phyloP scores from a whole-genome alignment of 2,329 filamentous ascomycete genomes.

The Cephalotrichum gorgonifer region DNA sequence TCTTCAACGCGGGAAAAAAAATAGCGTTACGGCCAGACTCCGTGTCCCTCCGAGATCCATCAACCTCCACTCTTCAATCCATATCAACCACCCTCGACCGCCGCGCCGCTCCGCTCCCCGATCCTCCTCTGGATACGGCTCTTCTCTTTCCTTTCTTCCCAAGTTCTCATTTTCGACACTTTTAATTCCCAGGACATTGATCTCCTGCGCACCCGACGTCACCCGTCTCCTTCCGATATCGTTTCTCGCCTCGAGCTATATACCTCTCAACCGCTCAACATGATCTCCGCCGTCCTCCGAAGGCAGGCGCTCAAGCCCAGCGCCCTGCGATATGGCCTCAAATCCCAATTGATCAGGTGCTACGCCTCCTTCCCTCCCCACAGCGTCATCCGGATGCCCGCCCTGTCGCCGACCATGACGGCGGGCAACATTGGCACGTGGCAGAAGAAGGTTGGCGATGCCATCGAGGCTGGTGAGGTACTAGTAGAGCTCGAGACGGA shows the following conservation, averaged over 20 bases:
- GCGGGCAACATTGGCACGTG: constrained; percentile 91
- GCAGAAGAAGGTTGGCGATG: constrained; percentile 95
- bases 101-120: background rate
- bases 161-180: background rate
- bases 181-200: background rate
- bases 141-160: background rate
- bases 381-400: constrained; percentile 94
- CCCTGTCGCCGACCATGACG: constrained; percentile 95
- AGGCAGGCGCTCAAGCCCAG: constrained; percentile 4
- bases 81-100: background rate
- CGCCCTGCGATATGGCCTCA: constrained; percentile 3
- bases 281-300: constrained; percentile 4
- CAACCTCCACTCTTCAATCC: background rate
- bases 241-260: background rate
- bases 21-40: background rate
- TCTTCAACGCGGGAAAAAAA: constrained; percentile 6
- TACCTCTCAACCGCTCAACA: background rate
- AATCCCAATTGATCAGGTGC: constrained; percentile 38
- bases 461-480: constrained; percentile 82
- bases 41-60: background rate
- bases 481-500: constrained; percentile 98
- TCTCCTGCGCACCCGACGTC: background rate
- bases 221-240: background rate
- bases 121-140: background rate
- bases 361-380: constrained; percentile 87